Base-by-base conservation (phyloP, 1,139 yeast species). In the Meyerozyma sp. region DNA sequence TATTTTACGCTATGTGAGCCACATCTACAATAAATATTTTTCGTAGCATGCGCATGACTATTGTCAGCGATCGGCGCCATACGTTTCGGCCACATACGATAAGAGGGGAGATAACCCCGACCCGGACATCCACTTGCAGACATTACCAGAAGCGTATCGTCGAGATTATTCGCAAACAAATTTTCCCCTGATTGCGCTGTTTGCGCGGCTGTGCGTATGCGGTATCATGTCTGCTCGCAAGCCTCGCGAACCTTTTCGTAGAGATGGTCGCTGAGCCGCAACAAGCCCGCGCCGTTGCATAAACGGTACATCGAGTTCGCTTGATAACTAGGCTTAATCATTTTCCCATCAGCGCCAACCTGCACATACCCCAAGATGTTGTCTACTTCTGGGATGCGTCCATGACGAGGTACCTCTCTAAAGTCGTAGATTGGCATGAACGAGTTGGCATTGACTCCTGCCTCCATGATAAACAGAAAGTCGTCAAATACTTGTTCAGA, bases 381-480 rank as follows among this genome's bases (percentile, higher is more conserved):
- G 49, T 83, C 89, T 5, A 84, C 78, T 21, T 82, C 86, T 0
- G 94, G 90, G 18, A 79, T 75, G 45, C 94, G 71, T 10, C 87
- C 87, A 50, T 77, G 80, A 21, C 77, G 66, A 1, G 94, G 91
- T 2, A 81, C 73, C 43, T 75, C 79, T 47, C 94, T 69, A 49
- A 83, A 71, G 57, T 87, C 95, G 53, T 80, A 84, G 38, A 87
- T 75, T 6, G 90, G 88, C 84, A 84, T 81, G 61, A 63, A 82
- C 0, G 76, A 64, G 36, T 69, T 60, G 20, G 77, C 75, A 54
- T 77, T 82, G 32, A 78, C 75, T 5, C 80, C 73, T 1, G 90
- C 88, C 47, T 84, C 82, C 56, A 82, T 66, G 25, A 73, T 66
- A 58, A 79, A 84, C 4, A 82, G 59, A 44, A 81, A 79, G 59